Base-by-base conservation (phyloP, 306 rosid genomes). In the Amphicarpaea edgeworthii region DNA sequence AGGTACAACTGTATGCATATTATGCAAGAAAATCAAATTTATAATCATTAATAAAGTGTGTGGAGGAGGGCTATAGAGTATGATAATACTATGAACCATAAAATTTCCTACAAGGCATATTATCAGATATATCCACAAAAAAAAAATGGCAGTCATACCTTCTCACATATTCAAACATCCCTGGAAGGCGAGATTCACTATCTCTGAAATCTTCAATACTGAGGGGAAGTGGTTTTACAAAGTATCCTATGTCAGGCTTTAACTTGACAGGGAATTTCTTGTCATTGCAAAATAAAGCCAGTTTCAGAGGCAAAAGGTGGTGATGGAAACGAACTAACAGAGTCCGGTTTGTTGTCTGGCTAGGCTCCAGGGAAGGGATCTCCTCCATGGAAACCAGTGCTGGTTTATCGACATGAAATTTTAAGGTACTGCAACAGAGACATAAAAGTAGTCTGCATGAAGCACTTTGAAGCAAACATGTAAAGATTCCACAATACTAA, bases 171-270 rank as follows among this genome's bases (percentile, higher is more conserved):
- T 96, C 99, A 81, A 90, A 95, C 97, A 95, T 92, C 84, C 97
- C 97, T n/a, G 82, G 95, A 51, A 96, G 98, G 53, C 50, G 87
- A 78, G 96, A 90, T 82, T 86, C 99, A 79, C 85, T 86, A 26
- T 81, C 79, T 62, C 83, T 84, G 85, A 90, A 96, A 78, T 77
- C 83, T 73, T 88, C 93, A 43, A 73, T 72, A 67, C 78, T 90
- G 84, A 96, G 67, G 2, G 89, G 85, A 72, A 89, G 90, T 34
- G 97, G 89, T 77, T 85, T 89, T 41, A 96, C 85, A 55, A 96
- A 92, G 83, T 90, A 96, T 74, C 97, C 99, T 74, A 96, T 90
- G 80, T 92, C 98, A 10, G 99, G 99, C 85, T 90, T 85, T 76
- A 96, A 72, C 76, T 82, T 95, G 55, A 92, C 93, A 54, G 89